Evolutionary conservation across 352 stramenopile genomes (phyloP).

Genomic region (Sclerospora graminicola): DNA sequence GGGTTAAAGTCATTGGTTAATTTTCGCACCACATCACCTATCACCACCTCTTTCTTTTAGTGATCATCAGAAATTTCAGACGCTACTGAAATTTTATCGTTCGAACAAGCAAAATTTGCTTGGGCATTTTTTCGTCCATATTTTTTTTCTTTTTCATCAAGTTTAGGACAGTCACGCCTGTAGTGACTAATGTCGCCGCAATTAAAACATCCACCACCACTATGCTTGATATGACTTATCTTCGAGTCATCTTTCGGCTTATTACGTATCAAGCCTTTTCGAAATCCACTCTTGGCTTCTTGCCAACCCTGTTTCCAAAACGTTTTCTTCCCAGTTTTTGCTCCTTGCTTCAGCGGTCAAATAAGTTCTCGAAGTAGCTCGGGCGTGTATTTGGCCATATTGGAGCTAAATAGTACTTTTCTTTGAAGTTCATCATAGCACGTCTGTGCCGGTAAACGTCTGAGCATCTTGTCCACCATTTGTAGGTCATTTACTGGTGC

Average conservation of each 20-base stretch:
- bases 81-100: not conserved
- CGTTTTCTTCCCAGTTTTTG: slow-evolving; percentile 3
- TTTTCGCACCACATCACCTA: not conserved
- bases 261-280: too few species aligned
- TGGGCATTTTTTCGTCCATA: not conserved
- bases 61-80: not conserved
- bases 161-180: not conserved
- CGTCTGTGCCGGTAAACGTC: too few species aligned
- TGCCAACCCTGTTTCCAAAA: slow-evolving; percentile 1
- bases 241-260: not conserved
- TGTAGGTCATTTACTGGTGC: too few species aligned
- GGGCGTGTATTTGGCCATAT: slow-evolving; percentile 2
- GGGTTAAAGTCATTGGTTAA: not conserved
- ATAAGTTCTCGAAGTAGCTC: too few species aligned
- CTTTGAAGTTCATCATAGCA: slow-evolving; percentile 4
- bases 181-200: slow-evolving; percentile 1
- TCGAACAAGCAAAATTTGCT: not conserved
- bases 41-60: not conserved
- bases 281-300: not conserved
- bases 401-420: slow-evolving; percentile 5
- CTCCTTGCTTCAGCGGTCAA: too few species aligned
- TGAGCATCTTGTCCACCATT: too few species aligned
- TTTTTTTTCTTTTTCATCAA: not conserved
- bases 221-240: not conserved
- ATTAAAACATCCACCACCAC: not conserved